phyloP scores from a whole-genome alignment of 257 asterid species.

The Capsicum pubescens region DNA sequence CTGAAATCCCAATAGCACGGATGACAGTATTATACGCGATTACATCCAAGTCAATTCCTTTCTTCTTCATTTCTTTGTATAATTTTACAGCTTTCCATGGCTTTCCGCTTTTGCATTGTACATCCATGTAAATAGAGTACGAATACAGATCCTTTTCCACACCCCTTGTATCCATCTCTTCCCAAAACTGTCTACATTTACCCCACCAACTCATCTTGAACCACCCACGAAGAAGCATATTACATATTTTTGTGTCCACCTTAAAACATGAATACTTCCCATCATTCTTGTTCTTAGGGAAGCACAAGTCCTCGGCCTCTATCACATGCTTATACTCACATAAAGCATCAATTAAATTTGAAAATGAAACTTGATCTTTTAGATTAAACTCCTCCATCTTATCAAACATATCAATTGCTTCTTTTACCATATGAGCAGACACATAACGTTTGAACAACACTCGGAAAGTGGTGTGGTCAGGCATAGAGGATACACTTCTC shows the following conservation, averaged over 20 bases:
- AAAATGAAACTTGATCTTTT: conserved; percentile 75
- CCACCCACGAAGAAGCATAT: conserved; percentile 87
- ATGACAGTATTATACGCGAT: conserved; percentile 84
- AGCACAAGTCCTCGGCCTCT: conserved; percentile 90
- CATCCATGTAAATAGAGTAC: conserved; percentile 86
- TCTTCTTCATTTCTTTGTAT: conserved; percentile 84
- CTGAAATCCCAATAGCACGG: conserved; percentile 73
- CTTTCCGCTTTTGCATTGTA: conserved; percentile 80
- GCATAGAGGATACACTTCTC: conserved; percentile 51
- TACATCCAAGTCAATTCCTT: conserved; percentile 67
- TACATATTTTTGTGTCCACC: conserved; percentile 59
- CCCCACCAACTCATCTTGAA: conserved; percentile 86
- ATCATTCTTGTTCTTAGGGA: conserved; percentile 43
- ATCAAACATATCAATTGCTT: conserved; percentile 73
- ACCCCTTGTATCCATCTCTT: conserved; percentile 82
- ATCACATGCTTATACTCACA: conserved; percentile 89
- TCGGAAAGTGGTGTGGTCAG: conserved; percentile 77
- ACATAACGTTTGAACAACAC: conserved; percentile 74
- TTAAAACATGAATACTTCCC: conserved; percentile 40
- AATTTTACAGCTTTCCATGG: conserved; percentile 86
- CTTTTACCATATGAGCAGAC: conserved; percentile 77
- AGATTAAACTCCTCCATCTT: conserved; percentile 61
- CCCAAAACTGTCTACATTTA: conserved; percentile 88
- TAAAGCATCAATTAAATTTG: conserved; percentile 75
- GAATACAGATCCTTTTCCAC: conserved; percentile 76